Base-by-base conservation (phyloP, 352 stramenopile species). In the Albugo laibachii region DNA sequence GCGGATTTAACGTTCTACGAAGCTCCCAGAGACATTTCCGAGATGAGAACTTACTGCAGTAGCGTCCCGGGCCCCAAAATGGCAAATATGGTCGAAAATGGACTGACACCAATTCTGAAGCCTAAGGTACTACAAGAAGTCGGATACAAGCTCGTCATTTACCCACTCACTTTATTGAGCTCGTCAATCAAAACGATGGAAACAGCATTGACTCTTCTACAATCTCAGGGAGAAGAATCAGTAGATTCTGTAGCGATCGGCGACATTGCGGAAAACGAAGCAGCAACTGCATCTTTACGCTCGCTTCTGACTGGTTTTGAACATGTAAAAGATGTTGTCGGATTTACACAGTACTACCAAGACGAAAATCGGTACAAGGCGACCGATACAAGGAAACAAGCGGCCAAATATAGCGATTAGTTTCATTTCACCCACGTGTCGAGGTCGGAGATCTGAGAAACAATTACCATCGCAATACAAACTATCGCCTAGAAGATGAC, bases 1-100 rank as follows among this genome's bases (percentile, higher is more conserved):
- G 89, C 84, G 41, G 92, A 97, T 57, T 95, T 97, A 52, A 97
- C 88, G 13, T 97, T 98, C 56, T 56, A 97, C 6, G 93, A 97
- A 48, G 86, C 89, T 5, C 89, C 86, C 0, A 69, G 81, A 47
- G 85, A 76, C 0, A 55, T 94, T 0, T 76, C 93, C 5, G 80
- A 97, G 63, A 96, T 97, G 86, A 41, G 76, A 49, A 63, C 69
- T 40, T 97, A 94, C 56, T 97, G 92, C 57, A 50, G 58, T 20
- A 53, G 81, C 36, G 89, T 98, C 3, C 65, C 73, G 0, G 92
- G 92, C 21, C 65, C 81, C 8, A 97, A 97, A 65, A 69, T 97
- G 41, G 85, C 85, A 35, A 60, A 58, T 39, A 60, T 63, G 89
- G 69, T 97, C 21, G 87, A 97, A 62, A 85, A 84, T 16, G 92